Base-by-base conservation (phyloP, 148 eudicot genomes). In the Arbutus unedo region DNA sequence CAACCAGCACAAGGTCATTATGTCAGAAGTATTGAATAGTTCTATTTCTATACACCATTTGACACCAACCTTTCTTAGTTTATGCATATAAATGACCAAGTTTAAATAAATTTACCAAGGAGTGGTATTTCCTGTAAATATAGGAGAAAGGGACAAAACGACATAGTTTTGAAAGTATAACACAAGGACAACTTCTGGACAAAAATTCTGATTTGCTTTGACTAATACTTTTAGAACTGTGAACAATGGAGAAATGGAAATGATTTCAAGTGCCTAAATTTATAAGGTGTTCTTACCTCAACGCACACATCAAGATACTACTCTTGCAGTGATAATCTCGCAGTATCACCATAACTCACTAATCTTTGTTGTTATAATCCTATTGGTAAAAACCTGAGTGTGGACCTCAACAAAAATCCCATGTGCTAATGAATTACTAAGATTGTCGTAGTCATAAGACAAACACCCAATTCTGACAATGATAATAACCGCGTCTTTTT, bases 351-450 rank as follows among this genome's bases (percentile, higher is more conserved):
- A 25, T 66, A 31, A 25, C 71, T 25, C 77, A 74, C 54, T 21
- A 74, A 74, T 48, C 19, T 74, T 2, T 8, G n/a, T 48, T 8
- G 47, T 8, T 19, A 18, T 71, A 16, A 71, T 71, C n/a, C n/a
- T 44, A 47, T 7, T 72, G 51, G 50, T 8, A 72, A 47, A 72
- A 47, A 49, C 77, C 77, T 74, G 47, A 8, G 19, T n/a, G 5
- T 74, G 77, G 54, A 74, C 54, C 53, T 74, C 38, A 47, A 48
- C 50, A 48, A 21, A 74, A 74, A 16, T 48, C 77, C 54, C 47
- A 21, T 74, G 25, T 13, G 18, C 45, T 8, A 74, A 74, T n/a
- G 38, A 74, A 9, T n/a, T n/a, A 41, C 31, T 7, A 15, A 67
- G 44, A 67, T 31, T 67, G 72, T 11, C 45, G 3, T 19, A 74